A percentile compares a stretch with the other conserved stretches of the same genome.
Conservation (phyloP, 352 stramenopile genomes). For the Hyphochytrium catenoides region DNA sequence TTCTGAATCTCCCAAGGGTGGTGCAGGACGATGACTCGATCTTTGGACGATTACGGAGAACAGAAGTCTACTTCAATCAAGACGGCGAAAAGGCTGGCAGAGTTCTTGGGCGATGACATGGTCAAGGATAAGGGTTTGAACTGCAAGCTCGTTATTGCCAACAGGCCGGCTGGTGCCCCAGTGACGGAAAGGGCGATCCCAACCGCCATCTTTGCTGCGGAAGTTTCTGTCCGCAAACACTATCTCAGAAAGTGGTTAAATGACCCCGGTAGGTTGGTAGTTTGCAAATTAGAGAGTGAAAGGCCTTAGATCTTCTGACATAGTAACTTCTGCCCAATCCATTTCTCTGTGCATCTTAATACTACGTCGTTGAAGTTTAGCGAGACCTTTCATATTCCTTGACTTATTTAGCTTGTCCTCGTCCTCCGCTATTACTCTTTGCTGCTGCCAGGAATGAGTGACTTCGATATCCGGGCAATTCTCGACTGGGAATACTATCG, state of each 20-base stretch:
- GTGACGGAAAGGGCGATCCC: conserved; percentile 94
- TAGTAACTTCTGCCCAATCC: too few species aligned
- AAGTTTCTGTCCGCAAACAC: conserved; percentile 60
- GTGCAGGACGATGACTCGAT: conserved; percentile 92
- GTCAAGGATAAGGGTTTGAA: conserved; percentile 94
- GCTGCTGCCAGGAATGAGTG: too few species aligned
- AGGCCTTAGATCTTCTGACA: too few species aligned
- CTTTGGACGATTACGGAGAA: conserved; percentile 86
- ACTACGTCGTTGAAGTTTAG: too few species aligned
- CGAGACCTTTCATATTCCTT: too few species aligned
- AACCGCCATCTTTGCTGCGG: conserved; percentile 89
- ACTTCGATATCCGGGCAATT: conserved; percentile 76
- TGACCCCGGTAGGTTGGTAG: too few species aligned
- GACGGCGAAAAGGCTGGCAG: conserved; percentile 82
- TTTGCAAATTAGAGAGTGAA: too few species aligned
- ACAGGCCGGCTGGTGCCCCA: conserved; percentile 67
- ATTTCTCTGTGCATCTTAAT: too few species aligned
- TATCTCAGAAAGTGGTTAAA: conserved; percentile 96
- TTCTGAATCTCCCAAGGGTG: too few species aligned
- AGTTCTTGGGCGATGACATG: conserved; percentile 95
- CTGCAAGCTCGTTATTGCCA: conserved; percentile 94
- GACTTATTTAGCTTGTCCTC: too few species aligned
- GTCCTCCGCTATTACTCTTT: too few species aligned
- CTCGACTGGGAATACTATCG: conserved; percentile 98
- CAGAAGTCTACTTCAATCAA: conserved; percentile 95